Percentiles rank a stretch among this genome's conserved stretches.
Conservation (phyloP, 305 asterid genomes). For the Fraxinus latifolia region DNA sequence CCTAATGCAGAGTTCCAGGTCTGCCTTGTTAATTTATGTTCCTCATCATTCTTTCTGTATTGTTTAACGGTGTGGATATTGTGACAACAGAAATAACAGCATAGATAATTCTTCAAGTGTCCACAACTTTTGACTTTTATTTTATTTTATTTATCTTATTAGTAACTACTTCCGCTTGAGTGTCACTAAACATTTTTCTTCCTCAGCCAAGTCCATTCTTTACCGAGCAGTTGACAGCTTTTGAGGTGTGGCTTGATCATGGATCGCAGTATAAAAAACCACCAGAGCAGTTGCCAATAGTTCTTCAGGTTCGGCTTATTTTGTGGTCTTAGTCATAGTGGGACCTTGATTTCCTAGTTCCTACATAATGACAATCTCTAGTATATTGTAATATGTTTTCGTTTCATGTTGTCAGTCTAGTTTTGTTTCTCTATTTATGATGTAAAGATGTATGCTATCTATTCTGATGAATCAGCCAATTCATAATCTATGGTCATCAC, state of each 20-base stretch:
- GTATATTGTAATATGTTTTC: slow-evolving; percentile 15
- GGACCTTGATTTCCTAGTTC: background rate
- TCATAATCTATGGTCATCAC: background rate
- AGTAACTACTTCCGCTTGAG: slow-evolving; percentile 26
- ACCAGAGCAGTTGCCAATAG: slow-evolving; percentile 98
- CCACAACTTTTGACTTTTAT: slow-evolving; percentile 2
- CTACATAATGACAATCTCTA: background rate
- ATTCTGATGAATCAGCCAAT: background rate
- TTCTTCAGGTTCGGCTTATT: slow-evolving; percentile 74
- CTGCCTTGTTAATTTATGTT: background rate
- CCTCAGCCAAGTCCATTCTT: slow-evolving; percentile 95
- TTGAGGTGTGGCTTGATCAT: slow-evolving; percentile 99
- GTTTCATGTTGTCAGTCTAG: background rate
- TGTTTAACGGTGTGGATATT: slow-evolving; percentile 15
- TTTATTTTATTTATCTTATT: slow-evolving; percentile 4
- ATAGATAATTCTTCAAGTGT: background rate
- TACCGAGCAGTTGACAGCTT: slow-evolving; percentile 96
- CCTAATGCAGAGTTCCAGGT: slow-evolving; percentile 98
- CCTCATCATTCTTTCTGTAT: background rate
- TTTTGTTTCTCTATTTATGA: background rate
- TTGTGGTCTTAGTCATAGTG: slow-evolving; percentile 1
- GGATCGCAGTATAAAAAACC: slow-evolving; percentile 95
- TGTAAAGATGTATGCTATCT: background rate
- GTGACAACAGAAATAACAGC: background rate
- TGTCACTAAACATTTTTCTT: slow-evolving; percentile 10